phyloP scores from a whole-genome alignment of 176 grass and related monocot species.

The Carex cristatella region DNA sequence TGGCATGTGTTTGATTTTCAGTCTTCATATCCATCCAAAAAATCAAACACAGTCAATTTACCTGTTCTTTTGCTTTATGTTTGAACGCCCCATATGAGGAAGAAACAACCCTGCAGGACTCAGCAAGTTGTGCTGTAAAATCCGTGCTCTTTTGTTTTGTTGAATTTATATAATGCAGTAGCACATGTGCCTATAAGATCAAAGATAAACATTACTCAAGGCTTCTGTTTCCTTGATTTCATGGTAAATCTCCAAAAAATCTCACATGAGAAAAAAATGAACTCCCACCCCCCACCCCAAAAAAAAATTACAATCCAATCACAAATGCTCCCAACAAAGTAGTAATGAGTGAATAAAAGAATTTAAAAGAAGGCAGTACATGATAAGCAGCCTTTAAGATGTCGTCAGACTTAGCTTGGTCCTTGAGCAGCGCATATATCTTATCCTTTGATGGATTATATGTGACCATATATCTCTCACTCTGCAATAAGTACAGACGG shows the following conservation, averaged over 20 bases:
- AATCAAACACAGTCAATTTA: conserved; percentile 1
- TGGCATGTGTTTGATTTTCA: not conserved
- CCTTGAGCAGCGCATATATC: conserved; percentile 97
- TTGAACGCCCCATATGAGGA: conserved; percentile 86
- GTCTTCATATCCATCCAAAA: not conserved
- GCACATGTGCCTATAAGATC: conserved; percentile 68
- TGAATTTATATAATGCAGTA: conserved; percentile 74
- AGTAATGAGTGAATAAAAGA: conserved; percentile 18
- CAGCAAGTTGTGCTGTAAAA: conserved; percentile 71
- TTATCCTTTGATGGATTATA: conserved; percentile 98
- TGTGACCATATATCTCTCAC: conserved; percentile 90
- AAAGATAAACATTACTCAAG: not conserved
- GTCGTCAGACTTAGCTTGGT: conserved; percentile 96
- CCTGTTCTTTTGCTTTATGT: conserved; percentile 93
- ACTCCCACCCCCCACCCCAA: not conserved
- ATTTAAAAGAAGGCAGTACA: conserved; percentile 33
- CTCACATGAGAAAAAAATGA: not conserved
- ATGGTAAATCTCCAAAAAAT: not conserved
- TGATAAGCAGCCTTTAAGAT: conserved; percentile 98
- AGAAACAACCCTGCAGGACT: conserved; percentile 86
- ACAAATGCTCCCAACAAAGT: not conserved
- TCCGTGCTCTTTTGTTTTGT: conserved; percentile 61
- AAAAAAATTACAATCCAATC: not conserved
- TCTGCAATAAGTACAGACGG: conserved; percentile 35
- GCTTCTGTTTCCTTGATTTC: not conserved